Evolutionary conservation across 2,329 filamentous ascomycete genomes (phyloP).

Genomic region (Aaosphaeria pasadenensis): DNA sequence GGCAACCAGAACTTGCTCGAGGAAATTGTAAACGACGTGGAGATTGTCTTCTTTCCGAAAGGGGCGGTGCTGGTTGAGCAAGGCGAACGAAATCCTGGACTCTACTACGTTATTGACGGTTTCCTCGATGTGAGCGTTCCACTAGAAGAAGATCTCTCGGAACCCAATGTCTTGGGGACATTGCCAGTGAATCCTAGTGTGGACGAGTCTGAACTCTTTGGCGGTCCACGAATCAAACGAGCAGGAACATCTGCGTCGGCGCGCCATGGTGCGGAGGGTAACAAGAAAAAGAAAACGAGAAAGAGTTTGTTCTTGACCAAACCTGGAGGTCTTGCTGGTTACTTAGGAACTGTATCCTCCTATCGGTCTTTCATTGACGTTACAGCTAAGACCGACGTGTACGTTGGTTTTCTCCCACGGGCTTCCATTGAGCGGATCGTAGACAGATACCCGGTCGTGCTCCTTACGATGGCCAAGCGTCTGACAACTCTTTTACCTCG

Average conservation of each 20-base stretch:
- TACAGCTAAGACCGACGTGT: conserved; percentile 95
- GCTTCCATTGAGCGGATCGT: conserved; percentile 86
- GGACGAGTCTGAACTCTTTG: conserved; percentile 36
- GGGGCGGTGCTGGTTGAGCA: conserved; percentile 93
- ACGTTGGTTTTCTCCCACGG: conserved; percentile 89
- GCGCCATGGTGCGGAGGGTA: conserved; percentile 25
- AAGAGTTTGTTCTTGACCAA: conserved; percentile 87
- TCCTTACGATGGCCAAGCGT: conserved; percentile 94
- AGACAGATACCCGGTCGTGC: conserved; percentile 84
- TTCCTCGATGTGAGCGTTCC: conserved; percentile 94
- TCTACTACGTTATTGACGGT: conserved; percentile 97
- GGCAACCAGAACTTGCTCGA: conserved; percentile 66
- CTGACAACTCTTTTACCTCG: conserved; percentile 85
- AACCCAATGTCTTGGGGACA: conserved; percentile 44
- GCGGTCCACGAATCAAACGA: conserved; percentile 20
- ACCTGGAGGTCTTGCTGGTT: conserved; percentile 89
- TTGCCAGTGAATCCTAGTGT: conserved; percentile 31
- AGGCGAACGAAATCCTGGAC: conserved; percentile 89
- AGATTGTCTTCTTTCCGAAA: conserved; percentile 96
- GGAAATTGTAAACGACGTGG: conserved; percentile 86
- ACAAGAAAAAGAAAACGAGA: conserved; percentile 51
- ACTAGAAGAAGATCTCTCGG: conserved; percentile 57
- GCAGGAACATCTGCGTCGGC: conserved; percentile 20
- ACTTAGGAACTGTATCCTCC: conserved; percentile 89
- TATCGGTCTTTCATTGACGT: conserved; percentile 97